Evolutionary conservation across 2,329 filamentous ascomycete genomes (phyloP).

Genomic region (Coniochaeta prunicola): DNA sequence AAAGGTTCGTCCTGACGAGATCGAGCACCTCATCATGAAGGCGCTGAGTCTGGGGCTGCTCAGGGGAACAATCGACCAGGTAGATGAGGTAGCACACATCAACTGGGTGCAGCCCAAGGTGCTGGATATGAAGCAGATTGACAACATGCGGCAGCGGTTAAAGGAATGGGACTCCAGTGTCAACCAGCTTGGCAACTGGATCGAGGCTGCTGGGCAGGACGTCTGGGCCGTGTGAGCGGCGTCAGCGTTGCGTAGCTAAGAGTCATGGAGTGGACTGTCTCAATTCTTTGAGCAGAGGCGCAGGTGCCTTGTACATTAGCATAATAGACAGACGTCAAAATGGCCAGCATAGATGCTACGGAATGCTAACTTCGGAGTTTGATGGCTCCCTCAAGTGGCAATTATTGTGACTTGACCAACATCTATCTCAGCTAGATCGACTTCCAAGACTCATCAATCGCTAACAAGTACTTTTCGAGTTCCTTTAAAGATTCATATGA

Average conservation of each 20-base stretch:
- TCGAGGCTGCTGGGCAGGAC: slow-evolving; percentile 87
- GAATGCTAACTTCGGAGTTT: neutral
- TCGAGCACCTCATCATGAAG: slow-evolving; percentile 98
- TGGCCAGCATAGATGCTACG: neutral
- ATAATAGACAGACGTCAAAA: neutral
- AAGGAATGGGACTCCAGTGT: slow-evolving; percentile 95
- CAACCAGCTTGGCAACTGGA: slow-evolving; percentile 94
- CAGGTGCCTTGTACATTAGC: neutral
- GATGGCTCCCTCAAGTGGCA: neutral
- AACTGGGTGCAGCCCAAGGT: slow-evolving; percentile 99
- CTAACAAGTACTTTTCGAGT: too few relatives aligned
- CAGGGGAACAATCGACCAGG: slow-evolving; percentile 91
- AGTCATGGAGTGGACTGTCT: neutral
- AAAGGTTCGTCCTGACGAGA: slow-evolving; percentile 83
- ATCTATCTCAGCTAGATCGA: too few relatives aligned
- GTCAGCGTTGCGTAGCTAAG: neutral
- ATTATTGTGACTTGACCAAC: too few relatives aligned
- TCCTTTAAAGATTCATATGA: neutral
- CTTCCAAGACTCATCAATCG: too few relatives aligned
- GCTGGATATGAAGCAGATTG: slow-evolving; percentile 89
- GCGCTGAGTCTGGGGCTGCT: slow-evolving; percentile 89
- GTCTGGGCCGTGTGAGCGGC: slow-evolving; percentile 69
- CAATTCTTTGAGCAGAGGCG: neutral
- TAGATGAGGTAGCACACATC: slow-evolving; percentile 87
- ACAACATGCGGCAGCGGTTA: slow-evolving; percentile 79